These are phyloP conservation scores for Begonia peltatifolia DNA, from an alignment of 306 rosid genomes.

Conservation along the genomic window DNA sequence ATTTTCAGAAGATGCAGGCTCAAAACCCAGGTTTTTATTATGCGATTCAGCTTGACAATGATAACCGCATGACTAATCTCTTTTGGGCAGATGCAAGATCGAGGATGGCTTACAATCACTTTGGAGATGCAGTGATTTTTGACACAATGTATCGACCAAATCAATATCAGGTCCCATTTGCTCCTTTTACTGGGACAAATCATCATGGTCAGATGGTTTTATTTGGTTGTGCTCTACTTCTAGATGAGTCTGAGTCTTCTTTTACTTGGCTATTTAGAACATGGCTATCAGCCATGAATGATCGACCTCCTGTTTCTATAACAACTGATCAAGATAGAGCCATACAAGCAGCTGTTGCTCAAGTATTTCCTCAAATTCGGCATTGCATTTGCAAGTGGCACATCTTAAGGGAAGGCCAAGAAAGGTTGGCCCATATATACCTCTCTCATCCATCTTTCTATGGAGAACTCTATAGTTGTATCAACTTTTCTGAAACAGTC, in stretches of 20 bases:
- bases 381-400: too few relatives aligned
- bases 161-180: slow-evolving; percentile 66
- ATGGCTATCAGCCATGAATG: slow-evolving; percentile 25
- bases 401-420: too few relatives aligned
- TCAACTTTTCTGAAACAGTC: too few relatives aligned
- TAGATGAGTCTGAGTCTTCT: slow-evolving; percentile 30
- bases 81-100: slow-evolving; percentile 80
- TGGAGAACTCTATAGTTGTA: too few relatives aligned
- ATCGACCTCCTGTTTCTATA: slow-evolving; percentile 4
- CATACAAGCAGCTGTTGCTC: too few relatives aligned
- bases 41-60: slow-evolving; percentile 72
- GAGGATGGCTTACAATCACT: slow-evolving; percentile 53
- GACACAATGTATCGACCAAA: slow-evolving; percentile 75
- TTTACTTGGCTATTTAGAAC: slow-evolving; percentile 31
- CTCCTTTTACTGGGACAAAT: slow-evolving; percentile 73
- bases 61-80: slow-evolving; percentile 60
- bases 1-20: slow-evolving; percentile 70
- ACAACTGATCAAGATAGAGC: too few relatives aligned
- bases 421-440: too few relatives aligned
- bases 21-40: slow-evolving; percentile 64
- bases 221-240: slow-evolving; percentile 31
- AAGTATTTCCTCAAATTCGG: too few relatives aligned
- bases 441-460: too few relatives aligned
- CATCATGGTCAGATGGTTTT: slow-evolving; percentile 36
- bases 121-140: slow-evolving; percentile 67